Conservation (phyloP, 495 filamentous ascomycete species). For the Thermothielavioides terrestris region DNA sequence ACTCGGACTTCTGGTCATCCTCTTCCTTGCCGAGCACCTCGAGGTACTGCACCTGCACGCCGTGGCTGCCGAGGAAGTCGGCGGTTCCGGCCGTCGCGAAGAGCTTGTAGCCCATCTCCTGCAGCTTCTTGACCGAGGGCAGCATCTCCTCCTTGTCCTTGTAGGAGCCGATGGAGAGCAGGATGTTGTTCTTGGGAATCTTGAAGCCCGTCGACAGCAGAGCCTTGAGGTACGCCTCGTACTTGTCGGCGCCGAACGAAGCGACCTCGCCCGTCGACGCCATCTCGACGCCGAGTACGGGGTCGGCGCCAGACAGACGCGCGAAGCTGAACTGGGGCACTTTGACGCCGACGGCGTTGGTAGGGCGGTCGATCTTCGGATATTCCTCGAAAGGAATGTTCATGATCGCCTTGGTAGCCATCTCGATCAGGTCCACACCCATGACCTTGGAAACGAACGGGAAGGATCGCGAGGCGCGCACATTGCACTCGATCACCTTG, state of each 20-base stretch:
- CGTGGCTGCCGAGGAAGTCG: slow-evolving; percentile 88
- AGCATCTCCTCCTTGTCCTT: slow-evolving; percentile 98
- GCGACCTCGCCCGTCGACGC: slow-evolving; percentile 97
- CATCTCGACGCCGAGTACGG: slow-evolving; percentile 97
- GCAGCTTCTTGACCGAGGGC: slow-evolving; percentile 80
- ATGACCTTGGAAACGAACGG: slow-evolving; percentile 98
- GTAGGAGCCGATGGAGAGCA: slow-evolving; percentile 92
- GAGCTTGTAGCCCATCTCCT: slow-evolving; percentile 83
- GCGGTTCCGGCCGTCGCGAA: slow-evolving; percentile 95
- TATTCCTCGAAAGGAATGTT: slow-evolving; percentile 74
- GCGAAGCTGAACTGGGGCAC: slow-evolving; percentile 99
- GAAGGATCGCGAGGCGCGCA: slow-evolving; percentile 90
- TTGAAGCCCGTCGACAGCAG: slow-evolving; percentile 92
- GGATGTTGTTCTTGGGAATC: slow-evolving; percentile 91
- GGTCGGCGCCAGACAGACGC: slow-evolving; percentile 88
- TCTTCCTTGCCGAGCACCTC: slow-evolving; percentile 63
- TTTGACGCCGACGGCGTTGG: slow-evolving; percentile 90
- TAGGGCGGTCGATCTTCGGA: slow-evolving; percentile 61
- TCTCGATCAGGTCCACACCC: slow-evolving; percentile 95
- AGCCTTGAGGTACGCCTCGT: slow-evolving; percentile 95
- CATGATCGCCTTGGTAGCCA: slow-evolving; percentile 97
- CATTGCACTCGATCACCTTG: slow-evolving; percentile 99
- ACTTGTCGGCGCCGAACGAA: slow-evolving; percentile 91
- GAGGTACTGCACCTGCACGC: slow-evolving; percentile 81
- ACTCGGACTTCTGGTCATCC: slow-evolving; percentile 85